Conservation (phyloP, 2,329 filamentous ascomycete species). For the Zymoseptoria passerinii region DNA sequence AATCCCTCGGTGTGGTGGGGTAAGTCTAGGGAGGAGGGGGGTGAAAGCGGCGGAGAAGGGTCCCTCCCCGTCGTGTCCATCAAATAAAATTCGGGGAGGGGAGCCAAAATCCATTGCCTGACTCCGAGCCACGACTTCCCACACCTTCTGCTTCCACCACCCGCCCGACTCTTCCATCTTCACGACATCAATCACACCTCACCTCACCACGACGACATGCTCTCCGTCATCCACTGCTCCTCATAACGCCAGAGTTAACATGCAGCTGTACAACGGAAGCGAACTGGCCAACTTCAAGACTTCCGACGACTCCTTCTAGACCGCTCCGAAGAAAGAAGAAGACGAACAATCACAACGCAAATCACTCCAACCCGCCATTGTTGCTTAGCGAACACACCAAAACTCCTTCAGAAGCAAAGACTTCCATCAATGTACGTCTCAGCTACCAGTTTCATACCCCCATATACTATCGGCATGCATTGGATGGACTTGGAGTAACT, state of each 20-base stretch:
- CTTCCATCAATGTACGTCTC: neutral
- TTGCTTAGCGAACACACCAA: neutral
- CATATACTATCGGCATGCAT: neutral
- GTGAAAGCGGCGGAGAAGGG: neutral
- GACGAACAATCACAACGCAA: slow-evolving; percentile 8
- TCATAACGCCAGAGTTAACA: slow-evolving; percentile 4
- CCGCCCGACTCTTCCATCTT: neutral
- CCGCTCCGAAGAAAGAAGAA: slow-evolving; percentile 2
- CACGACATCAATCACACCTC: neutral
- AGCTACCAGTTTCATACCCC: neutral
- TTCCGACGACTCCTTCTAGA: slow-evolving; percentile 16
- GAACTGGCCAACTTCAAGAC: slow-evolving; percentile 28
- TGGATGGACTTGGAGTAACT: neutral
- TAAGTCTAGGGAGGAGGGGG: too few species aligned
- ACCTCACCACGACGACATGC: neutral
- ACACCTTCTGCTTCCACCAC: neutral
- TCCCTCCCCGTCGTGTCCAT: too few species aligned
- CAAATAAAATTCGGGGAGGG: neutral
- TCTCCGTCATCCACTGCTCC: neutral
- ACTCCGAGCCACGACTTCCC: neutral
- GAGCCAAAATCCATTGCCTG: too few species aligned
- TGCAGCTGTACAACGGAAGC: slow-evolving; percentile 29
- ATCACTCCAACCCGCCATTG: neutral
- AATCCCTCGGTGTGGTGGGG: neutral
- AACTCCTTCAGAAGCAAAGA: neutral